Evolutionary conservation across 768 basidiomycete species (phyloP).

Genomic region (Pulveroboletus sp.): DNA sequence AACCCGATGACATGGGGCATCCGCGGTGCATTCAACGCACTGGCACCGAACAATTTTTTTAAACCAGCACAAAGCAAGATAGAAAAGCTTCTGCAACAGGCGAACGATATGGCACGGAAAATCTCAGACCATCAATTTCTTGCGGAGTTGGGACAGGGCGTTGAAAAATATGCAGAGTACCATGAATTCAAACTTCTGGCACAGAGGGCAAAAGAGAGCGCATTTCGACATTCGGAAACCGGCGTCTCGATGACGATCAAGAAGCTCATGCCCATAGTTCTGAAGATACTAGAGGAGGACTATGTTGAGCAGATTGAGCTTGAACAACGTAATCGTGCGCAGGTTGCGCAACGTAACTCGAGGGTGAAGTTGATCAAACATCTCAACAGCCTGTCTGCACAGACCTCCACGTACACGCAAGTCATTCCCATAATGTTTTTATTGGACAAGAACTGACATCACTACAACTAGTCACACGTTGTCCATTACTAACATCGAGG

Average conservation of each 20-base stretch:
- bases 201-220: neutral
- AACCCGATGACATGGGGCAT: neutral
- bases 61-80: neutral
- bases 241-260: neutral
- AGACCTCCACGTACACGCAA: constrained; percentile 1
- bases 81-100: constrained; percentile 1
- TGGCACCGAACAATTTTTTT: too few species aligned
- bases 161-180: neutral
- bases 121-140: constrained; percentile 18
- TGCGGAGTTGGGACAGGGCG: neutral
- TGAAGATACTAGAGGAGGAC: constrained; percentile 6
- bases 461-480: constrained; percentile 10
- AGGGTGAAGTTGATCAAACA: constrained; percentile 18
- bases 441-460: too few species aligned
- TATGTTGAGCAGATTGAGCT: neutral
- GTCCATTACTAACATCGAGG: neutral
- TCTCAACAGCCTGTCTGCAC: constrained; percentile 15
- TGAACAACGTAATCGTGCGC: constrained; percentile 1
- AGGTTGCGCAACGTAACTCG: constrained; percentile 5
- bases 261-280: constrained; percentile 7
- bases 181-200: neutral
- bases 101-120: neutral
- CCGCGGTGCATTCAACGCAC: neutral
- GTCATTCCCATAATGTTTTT: neutral
- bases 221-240: neutral